Percentiles rank a stretch among this genome's conserved stretches.
Evolutionary conservation across 768 basidiomycete species (phyloP).

Genomic region (Antrodiella citrinella): DNA sequence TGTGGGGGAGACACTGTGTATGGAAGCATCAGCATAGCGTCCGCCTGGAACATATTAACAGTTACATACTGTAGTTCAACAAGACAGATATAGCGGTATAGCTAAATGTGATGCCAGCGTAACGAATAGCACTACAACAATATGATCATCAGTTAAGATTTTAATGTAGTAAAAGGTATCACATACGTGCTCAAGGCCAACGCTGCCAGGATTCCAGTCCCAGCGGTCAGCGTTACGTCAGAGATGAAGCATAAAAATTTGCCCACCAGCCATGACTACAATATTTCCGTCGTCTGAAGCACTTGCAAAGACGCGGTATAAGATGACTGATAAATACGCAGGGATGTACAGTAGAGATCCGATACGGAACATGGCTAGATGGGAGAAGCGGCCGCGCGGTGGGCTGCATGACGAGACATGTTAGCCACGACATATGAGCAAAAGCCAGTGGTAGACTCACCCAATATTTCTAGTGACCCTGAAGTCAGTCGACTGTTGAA

Average conservation of each 20-base stretch:
- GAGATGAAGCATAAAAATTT: neutral
- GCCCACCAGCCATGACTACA: conserved; percentile 68
- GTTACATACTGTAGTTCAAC: conserved; percentile 66
- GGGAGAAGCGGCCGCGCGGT: conserved; percentile 75
- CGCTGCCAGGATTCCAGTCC: conserved; percentile 38
- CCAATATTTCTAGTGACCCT: conserved; percentile 26
- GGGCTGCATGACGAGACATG: conserved; percentile 36
- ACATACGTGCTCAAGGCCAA: conserved; percentile 77
- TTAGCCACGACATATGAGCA: neutral
- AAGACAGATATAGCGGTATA: conserved; percentile 90
- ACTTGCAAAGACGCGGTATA: conserved; percentile 69
- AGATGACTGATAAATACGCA: conserved; percentile 72
- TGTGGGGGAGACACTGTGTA: conserved; percentile 90
- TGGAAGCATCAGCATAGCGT: too few relatives aligned
- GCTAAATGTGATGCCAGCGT: conserved; percentile 79
- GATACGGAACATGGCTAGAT: conserved; percentile 84
- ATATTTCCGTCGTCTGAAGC: conserved; percentile 61
- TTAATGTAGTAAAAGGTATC: neutral
- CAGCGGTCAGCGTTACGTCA: conserved; percentile 7
- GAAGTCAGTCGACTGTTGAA: neutral
- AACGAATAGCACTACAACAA: conserved; percentile 64
- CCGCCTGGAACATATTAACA: too few relatives aligned
- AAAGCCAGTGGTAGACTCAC: conserved; percentile 11
- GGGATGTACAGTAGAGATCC: conserved; percentile 85
- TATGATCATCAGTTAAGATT: too few relatives aligned